phyloP scores from a whole-genome alignment of 805 yeast species.

The Lipomyces yamanashiensis region DNA sequence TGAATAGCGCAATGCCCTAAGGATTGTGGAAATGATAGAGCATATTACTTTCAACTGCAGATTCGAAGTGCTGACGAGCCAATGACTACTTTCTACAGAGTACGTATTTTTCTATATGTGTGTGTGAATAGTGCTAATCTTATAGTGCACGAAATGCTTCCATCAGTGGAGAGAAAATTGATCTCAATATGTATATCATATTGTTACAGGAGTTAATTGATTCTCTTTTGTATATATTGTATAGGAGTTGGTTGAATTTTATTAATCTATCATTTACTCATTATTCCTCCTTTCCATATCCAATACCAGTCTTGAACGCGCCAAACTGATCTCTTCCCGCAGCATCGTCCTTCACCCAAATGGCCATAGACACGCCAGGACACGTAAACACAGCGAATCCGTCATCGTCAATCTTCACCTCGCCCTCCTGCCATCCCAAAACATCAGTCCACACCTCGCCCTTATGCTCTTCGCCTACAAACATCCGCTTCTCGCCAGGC shows the following conservation, averaged over 20 bases:
- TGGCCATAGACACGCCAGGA: conserved; percentile 29
- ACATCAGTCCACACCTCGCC: conserved; percentile 36
- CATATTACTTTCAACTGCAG: conserved; percentile 95
- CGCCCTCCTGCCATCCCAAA: conserved; percentile 26
- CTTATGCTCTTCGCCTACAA: conserved; percentile 28
- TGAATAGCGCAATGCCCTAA: conserved; percentile 81
- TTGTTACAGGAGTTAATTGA: neutral
- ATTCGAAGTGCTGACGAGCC: conserved; percentile 99
- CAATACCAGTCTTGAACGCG: conserved; percentile 14
- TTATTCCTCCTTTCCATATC: conserved; percentile 9
- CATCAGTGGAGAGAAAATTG: conserved; percentile 97
- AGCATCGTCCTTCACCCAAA: conserved; percentile 30
- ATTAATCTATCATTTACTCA: neutral
- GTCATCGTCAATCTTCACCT: conserved; percentile 29
- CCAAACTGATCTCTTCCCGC: conserved; percentile 30
- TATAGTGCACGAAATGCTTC: conserved; percentile 80
- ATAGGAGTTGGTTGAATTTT: neutral
- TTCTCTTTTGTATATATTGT: too few species aligned
- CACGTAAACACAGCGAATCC: conserved; percentile 31
- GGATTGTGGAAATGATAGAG: conserved; percentile 89
- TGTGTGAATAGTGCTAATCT: neutral
- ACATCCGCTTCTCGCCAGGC: conserved; percentile 31
- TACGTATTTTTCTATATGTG: conserved; percentile 19
- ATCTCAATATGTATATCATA: conserved; percentile 8
- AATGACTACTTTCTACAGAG: conserved; percentile 94